phyloP scores from a whole-genome alignment of 2,329 filamentous ascomycete genomes.

The Venturiaceae sp. region DNA sequence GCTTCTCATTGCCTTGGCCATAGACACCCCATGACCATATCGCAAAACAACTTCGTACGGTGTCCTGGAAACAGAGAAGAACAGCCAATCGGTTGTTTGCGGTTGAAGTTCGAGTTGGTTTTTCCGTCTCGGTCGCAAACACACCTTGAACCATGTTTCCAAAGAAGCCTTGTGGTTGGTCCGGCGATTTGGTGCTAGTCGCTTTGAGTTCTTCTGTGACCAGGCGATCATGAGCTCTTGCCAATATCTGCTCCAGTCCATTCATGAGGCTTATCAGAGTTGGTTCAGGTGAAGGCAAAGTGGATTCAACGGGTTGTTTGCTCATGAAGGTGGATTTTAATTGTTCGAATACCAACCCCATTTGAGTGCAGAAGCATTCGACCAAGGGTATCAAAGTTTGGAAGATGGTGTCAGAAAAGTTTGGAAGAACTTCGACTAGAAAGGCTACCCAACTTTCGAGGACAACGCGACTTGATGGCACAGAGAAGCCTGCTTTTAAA shows the following conservation, averaged over 20 bases:
- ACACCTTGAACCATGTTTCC: constrained; percentile 91
- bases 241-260: constrained; percentile 82
- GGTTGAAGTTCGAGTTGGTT: constrained; percentile 64
- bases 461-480: constrained; percentile 61
- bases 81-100: constrained; percentile 92
- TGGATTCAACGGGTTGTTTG: constrained; percentile 17
- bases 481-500: constrained; percentile 71
- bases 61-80: constrained; percentile 91
- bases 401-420: constrained; percentile 79
- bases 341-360: constrained; percentile 60
- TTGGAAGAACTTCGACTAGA: constrained; percentile 69
- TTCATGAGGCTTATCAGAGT: constrained; percentile 81
- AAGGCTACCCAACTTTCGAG: constrained; percentile 90
- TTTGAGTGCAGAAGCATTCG: constrained; percentile 75
- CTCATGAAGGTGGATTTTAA: constrained; percentile 54
- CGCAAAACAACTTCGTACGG: constrained; percentile 79
- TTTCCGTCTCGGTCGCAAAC: constrained; percentile 67
- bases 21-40: constrained; percentile 91
- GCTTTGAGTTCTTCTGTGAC: constrained; percentile 63
- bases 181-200: constrained; percentile 63
- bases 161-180: constrained; percentile 80
- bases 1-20: constrained; percentile 41
- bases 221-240: constrained; percentile 75
- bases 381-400: constrained; percentile 85
- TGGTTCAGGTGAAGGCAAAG: constrained; percentile 50